phyloP scores from a whole-genome alignment of 78 protist species.

The Reticulomyxa filosa region DNA sequence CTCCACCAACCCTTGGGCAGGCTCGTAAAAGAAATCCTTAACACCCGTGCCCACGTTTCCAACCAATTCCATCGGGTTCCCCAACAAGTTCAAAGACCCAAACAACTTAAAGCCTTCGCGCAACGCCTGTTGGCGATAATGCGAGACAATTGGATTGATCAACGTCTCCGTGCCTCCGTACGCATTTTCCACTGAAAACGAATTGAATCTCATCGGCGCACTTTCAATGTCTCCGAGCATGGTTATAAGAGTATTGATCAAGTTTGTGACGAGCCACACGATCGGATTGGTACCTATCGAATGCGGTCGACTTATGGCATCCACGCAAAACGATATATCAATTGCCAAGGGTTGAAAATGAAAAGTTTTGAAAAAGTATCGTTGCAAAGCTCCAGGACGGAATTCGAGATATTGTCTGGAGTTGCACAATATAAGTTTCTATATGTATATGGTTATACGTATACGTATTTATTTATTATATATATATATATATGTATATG shows the following conservation, averaged over 20 bases:
- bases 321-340: no score
- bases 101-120: constrained; percentile 4
- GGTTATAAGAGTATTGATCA: no score
- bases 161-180: constrained; percentile 4
- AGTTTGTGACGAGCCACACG: no score
- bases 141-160: not conserved
- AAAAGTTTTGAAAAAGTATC: no score
- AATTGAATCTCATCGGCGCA: constrained; percentile 7
- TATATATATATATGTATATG: not conserved
- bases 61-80: not conserved
- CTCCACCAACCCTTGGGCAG: not conserved
- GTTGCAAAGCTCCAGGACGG: no score
- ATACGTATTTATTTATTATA: not conserved
- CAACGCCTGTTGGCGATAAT: constrained; percentile 1
- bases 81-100: not conserved
- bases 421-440: not conserved
- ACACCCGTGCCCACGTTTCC: not conserved
- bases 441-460: not conserved
- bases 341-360: no score
- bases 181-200: not conserved
- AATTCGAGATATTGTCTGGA: no score
- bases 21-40: constrained; percentile 7
- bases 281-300: no score
- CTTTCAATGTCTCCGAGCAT: not conserved
- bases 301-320: no score